These are phyloP conservation scores for Penicillium sp. DNA, from an alignment of 2,329 filamentous ascomycete species.

Conservation along the genomic window DNA sequence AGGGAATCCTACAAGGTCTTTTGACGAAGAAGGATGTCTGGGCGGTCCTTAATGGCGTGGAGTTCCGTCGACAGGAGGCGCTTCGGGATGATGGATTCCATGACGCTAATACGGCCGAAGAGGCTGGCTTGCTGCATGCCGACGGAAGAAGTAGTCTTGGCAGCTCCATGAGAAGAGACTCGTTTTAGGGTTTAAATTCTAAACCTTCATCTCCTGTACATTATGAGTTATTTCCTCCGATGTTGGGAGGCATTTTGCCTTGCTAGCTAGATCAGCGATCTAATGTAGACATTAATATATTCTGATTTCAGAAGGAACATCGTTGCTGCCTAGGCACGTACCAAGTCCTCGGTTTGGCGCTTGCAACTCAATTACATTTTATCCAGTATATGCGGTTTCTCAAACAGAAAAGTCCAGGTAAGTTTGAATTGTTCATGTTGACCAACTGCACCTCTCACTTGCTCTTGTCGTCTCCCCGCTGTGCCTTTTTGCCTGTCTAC, in stretches of 20 bases:
- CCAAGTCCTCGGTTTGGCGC: no score
- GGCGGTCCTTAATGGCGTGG: constrained; percentile 81
- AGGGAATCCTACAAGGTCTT: constrained; percentile 77
- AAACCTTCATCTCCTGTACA: background rate
- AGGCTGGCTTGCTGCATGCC: constrained; percentile 38
- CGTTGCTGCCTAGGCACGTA: no score
- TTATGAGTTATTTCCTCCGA: background rate
- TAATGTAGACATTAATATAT: background rate
- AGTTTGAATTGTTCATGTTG: background rate
- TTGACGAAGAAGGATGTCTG: constrained; percentile 98
- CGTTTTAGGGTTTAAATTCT: constrained; percentile 16
- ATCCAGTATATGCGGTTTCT: no score
- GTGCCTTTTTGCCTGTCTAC: background rate
- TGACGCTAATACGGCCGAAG: constrained; percentile 32
- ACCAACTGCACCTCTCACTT: background rate
- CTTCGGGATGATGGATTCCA: constrained; percentile 29
- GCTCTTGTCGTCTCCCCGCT: background rate
- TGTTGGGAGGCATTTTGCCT: background rate
- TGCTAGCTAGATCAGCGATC: background rate
- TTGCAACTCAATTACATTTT: no score
- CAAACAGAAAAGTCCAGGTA: background rate
- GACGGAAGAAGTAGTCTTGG: constrained; percentile 34
- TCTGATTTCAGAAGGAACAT: background rate
- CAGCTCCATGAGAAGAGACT: constrained; percentile 33
- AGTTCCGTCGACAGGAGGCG: constrained; percentile 48